phyloP scores from a whole-genome alignment of 2,329 filamentous ascomycete genomes.

The Myotisia sp. region DNA sequence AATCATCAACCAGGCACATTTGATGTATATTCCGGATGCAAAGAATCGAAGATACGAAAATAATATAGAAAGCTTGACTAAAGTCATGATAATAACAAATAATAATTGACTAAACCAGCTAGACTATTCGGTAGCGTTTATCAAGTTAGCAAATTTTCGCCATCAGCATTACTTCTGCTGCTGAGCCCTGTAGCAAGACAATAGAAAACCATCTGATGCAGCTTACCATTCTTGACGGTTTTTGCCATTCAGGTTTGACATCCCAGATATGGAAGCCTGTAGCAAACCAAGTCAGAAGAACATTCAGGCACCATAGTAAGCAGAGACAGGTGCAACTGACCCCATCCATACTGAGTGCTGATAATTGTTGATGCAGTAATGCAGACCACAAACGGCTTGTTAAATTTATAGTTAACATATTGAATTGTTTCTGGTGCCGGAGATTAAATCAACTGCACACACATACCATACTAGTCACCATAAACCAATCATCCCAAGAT shows the following conservation, averaged over 20 bases:
- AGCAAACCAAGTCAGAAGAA: not conserved
- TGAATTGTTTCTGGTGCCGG: not conserved
- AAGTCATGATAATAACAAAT: slow-evolving; percentile 10
- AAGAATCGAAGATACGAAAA: slow-evolving; percentile 12
- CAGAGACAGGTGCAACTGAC: slow-evolving; percentile 6
- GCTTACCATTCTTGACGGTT: slow-evolving; percentile 9
- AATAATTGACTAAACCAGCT: slow-evolving; percentile 12
- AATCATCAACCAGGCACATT: slow-evolving; percentile 8
- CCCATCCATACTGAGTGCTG: slow-evolving; percentile 13
- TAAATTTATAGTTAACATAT: not conserved
- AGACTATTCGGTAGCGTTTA: slow-evolving; percentile 6
- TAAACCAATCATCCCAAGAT: slow-evolving; percentile 14
- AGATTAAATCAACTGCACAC: not conserved
- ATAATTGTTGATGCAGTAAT: slow-evolving; percentile 10
- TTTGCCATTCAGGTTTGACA: slow-evolving; percentile 9
- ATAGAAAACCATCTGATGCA: not conserved
- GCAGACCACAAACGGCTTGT: slow-evolving; percentile 9
- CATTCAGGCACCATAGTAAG: not conserved
- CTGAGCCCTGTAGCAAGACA: not conserved
- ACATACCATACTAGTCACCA: slow-evolving; percentile 12
- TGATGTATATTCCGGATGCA: slow-evolving; percentile 5
- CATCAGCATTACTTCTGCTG: not conserved
- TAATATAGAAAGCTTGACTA: slow-evolving; percentile 12
- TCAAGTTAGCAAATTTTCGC: not conserved
- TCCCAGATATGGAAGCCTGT: slow-evolving; percentile 13